Base-by-base conservation (phyloP, 75 land plant species). In the Picea glauca region DNA sequence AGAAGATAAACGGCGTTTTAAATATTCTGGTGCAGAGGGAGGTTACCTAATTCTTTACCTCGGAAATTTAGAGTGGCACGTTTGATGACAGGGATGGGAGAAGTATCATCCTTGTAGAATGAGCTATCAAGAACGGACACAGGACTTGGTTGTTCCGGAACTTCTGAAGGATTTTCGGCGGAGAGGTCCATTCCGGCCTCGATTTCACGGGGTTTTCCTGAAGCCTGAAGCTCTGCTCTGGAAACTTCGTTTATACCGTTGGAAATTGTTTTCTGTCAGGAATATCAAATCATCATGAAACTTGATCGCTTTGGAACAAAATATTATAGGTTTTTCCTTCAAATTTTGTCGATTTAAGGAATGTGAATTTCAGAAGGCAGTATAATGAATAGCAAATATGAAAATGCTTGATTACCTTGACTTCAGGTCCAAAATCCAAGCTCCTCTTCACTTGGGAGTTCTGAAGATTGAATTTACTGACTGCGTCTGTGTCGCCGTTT, bases 91-190 rank as follows among this genome's bases (percentile, higher is more conserved):
- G 96, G 86, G 7, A 86, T 78, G 12, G 91, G 93, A 33, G 91
- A 86, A 56, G 89, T 58, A 78, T 90, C 85, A 70, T 75, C 62
- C 40, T 78, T 80, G 76, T 75, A 88, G 70, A 92, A 91, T n/a
- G 94, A 82, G 57, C 84, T 79, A 84, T 96, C 98, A 40, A 96
- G 90, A 20, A 96, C 98, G 35, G 98, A 96, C 18, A 93, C 90
- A 6, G 98, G 98, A 67, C 98, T 96, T 79, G 94, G 96, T 75
- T 95, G 98, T 79, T 82, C 87, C 26, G 62, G 57, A 56, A 61
- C n/a, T 23, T 21, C 80, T 4, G 70, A 20, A 13, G 82, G 65
- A 58, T 64, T 62, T 30, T 63, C 82, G 13, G 68, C 31, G 38
- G 32, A 60, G n/a, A 60, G n/a, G 18, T 60, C 62, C 62, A 18